Base-by-base conservation (phyloP, 2,329 filamentous ascomycete genomes). In the Trichoderma cornu-damae region DNA sequence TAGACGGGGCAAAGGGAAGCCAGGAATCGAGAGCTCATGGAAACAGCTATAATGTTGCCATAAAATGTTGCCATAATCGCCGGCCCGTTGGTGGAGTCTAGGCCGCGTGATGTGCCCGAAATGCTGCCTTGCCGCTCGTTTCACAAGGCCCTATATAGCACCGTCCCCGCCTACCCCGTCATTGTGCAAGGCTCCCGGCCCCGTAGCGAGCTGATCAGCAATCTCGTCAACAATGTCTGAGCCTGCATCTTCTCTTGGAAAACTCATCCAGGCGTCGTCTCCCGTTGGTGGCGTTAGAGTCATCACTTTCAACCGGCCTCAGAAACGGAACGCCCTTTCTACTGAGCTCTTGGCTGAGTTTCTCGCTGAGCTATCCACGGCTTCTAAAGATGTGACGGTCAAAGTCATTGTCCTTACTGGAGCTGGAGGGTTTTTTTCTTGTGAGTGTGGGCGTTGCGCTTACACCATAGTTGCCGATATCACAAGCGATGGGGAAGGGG, bases 291-390 rank as follows among this genome's bases (percentile, higher is more conserved):
- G 71, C 48, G 72, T 82, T 24, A 71, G 77, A 30, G 65, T 81
- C 26, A 64, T 84, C 57, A 74, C 76, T 12, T 68, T 83, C 59
- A 79, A 81, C 68, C 75, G 82, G 2, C 81, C 79, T 2, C 72
- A 74, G 44, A 83, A 84, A 66, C 74, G 80, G 56, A 85, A 85
- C 72, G 81, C 82, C 8, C 76, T 85, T 58, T 83, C 80, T 2
- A 71, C 75, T 55, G 66, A 68, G 46, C 76, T 83, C 70, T 77
- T 81, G 61, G 64, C 66, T 57, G 72, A 80, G 46, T 68, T 82
- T 4, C 64, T 75, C 14, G 60, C 49, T 8, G 62, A 65, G 50
- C 65, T 72, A 34, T 63, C 48, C 48, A 54, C 42, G 16, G 61
- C 62, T 20, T 68, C 61, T 8, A 43, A 34, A 16, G 61, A 66